Base-by-base conservation (phyloP, 352 stramenopile species). In the Peronospora destructor region DNA sequence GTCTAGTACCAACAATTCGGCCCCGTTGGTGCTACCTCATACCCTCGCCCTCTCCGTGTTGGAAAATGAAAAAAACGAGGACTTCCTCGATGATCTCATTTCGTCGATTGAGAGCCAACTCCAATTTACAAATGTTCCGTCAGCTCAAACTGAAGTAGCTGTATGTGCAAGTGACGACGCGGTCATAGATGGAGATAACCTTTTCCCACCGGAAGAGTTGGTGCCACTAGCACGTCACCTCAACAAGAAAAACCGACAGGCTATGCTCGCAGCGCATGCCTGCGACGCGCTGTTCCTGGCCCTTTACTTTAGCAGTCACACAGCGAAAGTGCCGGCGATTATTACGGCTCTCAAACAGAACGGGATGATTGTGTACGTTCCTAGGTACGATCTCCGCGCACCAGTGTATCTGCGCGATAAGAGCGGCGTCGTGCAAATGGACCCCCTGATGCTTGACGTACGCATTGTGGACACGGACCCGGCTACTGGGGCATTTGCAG, bases 221-320 rank as follows among this genome's bases (percentile, higher is more conserved):
- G 69, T 87, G 16, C 78, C 69, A 28, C 68, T 97, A 29, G 87
- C 85, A 14, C 61, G 85, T 7, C 82, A 91, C 41, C 65, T 97
- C 19, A 97, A 97, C 66, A 73, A 73, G 40, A 90, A 94, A 63
- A 95, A 96, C 41, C 62, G 89, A 12, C 82, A 85, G 52, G 85
- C 88, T 19, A 97, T 97, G 57, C 69, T 88, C 21, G 86, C 91
- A 17, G 84, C 87, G 9, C 74, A 83, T 33, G 79, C 85, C 37
- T 97, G 90, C 54, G 80, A 97, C 39, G 76, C 88, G 41, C 66
- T 97, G 14, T 97, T 97, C 62, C 64, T 97, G 19, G 85, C 87
- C 13, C 61, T 97, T 11, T 97, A 96, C 66, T 97, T 97, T 50
- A 93, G 74, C 53, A 86, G 82, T 29, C 80, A 96, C 58, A 78